Percentiles rank a stretch among this genome's conserved stretches.
phyloP scores from a whole-genome alignment of 2,329 filamentous ascomycete genomes.

The Fusarium proliferatum region DNA sequence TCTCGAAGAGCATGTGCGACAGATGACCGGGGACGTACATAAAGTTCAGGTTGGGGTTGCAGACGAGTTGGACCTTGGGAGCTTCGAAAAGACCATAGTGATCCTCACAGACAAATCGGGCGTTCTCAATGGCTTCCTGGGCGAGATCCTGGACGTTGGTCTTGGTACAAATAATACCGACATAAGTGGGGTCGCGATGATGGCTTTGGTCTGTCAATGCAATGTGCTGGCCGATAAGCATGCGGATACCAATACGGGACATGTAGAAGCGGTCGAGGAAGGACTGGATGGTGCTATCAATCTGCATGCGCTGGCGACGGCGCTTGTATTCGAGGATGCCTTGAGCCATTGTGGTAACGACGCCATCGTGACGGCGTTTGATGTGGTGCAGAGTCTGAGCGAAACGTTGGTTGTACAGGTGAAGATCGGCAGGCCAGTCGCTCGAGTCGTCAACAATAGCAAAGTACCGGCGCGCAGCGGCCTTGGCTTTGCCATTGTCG shows the following conservation, averaged over 20 bases:
- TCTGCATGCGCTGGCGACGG: slow-evolving; percentile 95
- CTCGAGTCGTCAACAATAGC: slow-evolving; percentile 87
- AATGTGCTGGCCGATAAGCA: slow-evolving; percentile 99
- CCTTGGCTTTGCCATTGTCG: slow-evolving; percentile 60
- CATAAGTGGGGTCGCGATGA: slow-evolving; percentile 90
- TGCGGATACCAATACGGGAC: slow-evolving; percentile 98
- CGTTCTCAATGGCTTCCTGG: slow-evolving; percentile 97
- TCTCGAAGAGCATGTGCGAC: slow-evolving; percentile 99
- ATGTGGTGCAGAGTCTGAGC: slow-evolving; percentile 90
- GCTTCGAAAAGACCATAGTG: slow-evolving; percentile 98
- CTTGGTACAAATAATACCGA: slow-evolving; percentile 98
- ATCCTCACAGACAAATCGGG: slow-evolving; percentile 98
- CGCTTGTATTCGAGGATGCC: slow-evolving; percentile 99
- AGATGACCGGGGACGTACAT: slow-evolving; percentile 99
- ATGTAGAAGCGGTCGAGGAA: slow-evolving; percentile 99
- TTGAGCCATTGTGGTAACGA: slow-evolving; percentile 97
- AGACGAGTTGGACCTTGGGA: slow-evolving; percentile 95
- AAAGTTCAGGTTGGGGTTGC: slow-evolving; percentile 93
- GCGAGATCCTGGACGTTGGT: slow-evolving; percentile 96
- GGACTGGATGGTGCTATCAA: slow-evolving; percentile 95
- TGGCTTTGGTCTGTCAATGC: slow-evolving; percentile 94
- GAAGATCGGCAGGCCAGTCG: slow-evolving; percentile 93
- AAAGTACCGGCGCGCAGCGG: slow-evolving; percentile 76
- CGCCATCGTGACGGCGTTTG: slow-evolving; percentile 94
- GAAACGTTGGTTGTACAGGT: slow-evolving; percentile 94